Percentiles rank a stretch among this genome's conserved stretches.
These are phyloP conservation scores for Colletotrichum sp. DNA, from an alignment of 2,329 filamentous ascomycete species.

Conservation along the genomic window DNA sequence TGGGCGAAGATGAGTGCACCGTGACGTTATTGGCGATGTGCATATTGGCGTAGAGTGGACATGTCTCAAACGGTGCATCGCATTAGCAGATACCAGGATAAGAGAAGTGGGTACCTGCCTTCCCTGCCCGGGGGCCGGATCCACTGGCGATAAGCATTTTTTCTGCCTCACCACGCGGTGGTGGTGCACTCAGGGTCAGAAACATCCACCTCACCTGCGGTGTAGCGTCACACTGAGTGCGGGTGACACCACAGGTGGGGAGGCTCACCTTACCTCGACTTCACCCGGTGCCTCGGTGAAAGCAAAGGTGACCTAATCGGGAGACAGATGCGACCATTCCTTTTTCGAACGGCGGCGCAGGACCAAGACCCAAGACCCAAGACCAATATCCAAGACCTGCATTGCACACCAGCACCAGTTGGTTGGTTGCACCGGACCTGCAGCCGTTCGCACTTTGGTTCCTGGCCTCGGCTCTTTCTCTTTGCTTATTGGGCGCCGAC, in stretches of 20 bases:
- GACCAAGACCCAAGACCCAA: not conserved
- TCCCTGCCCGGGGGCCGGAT: not conserved
- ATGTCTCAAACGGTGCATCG: not conserved
- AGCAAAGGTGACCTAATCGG: conserved; percentile 1
- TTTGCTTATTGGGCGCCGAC: not conserved
- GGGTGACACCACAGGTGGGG: not conserved
- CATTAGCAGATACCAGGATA: not conserved
- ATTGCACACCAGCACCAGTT: not conserved
- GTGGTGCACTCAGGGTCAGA: not conserved
- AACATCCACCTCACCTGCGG: not conserved
- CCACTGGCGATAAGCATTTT: not conserved
- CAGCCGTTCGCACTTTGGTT: not conserved
- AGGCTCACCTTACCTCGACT: not conserved
- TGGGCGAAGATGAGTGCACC: not conserved
- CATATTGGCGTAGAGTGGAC: not conserved
- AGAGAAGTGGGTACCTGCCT: not conserved
- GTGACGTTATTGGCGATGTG: not conserved
- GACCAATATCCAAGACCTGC: not conserved
- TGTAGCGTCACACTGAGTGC: not conserved
- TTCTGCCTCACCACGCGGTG: not conserved
- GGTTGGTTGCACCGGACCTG: not conserved
- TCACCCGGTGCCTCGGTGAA: not conserved
- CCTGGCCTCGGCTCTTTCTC: not conserved
- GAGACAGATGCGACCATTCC: conserved; percentile 6
- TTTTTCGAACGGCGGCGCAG: not conserved